A percentile compares a stretch with the other conserved stretches of the same genome.
phyloP scores from a whole-genome alignment of 225 moss, liverwort and hornwort species.

The Marchantia paleacea region DNA sequence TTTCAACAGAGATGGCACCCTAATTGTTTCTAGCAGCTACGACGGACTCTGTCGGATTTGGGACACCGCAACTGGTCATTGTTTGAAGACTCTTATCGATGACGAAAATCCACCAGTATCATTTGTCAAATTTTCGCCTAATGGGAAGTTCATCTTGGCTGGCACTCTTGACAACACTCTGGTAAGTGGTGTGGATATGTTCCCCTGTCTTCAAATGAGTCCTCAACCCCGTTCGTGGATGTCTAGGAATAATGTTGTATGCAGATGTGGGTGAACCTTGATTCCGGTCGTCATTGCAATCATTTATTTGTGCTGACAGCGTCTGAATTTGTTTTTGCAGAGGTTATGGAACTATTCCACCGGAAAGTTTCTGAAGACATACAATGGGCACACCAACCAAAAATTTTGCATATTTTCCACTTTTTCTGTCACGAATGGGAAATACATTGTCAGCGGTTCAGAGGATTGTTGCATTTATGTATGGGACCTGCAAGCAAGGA shows the following conservation, averaged over 20 bases:
- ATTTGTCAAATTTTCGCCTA: slow-evolving; percentile 89
- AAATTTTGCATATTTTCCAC: slow-evolving; percentile 95
- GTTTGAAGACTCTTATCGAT: slow-evolving; percentile 86
- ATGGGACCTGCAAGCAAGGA: slow-evolving; percentile 86
- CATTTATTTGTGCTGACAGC: no score
- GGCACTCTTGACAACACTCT: slow-evolving; percentile 88
- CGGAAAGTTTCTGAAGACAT: slow-evolving; percentile 85
- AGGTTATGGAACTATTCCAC: slow-evolving; percentile 89
- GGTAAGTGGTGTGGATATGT: slow-evolving; percentile 41
- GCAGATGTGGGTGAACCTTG: no score
- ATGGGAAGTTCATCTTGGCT: slow-evolving; percentile 88
- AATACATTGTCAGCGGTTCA: slow-evolving; percentile 95
- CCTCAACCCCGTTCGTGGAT: neutral
- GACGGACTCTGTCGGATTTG: slow-evolving; percentile 94
- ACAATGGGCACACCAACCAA: slow-evolving; percentile 75
- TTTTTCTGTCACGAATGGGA: slow-evolving; percentile 96
- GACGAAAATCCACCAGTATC: slow-evolving; percentile 92
- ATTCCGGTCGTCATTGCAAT: no score
- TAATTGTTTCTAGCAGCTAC: slow-evolving; percentile 94
- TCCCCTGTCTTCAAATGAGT: neutral
- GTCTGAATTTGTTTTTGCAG: slow-evolving; percentile 44
- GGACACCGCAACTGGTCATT: slow-evolving; percentile 96
- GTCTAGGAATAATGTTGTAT: neutral
- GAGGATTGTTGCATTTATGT: slow-evolving; percentile 85
- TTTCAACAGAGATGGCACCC: slow-evolving; percentile 87